Percentiles rank a stretch among this genome's conserved stretches.
phyloP scores from a whole-genome alignment of 2,329 filamentous ascomycete genomes.

The Verticillium klebahnii region DNA sequence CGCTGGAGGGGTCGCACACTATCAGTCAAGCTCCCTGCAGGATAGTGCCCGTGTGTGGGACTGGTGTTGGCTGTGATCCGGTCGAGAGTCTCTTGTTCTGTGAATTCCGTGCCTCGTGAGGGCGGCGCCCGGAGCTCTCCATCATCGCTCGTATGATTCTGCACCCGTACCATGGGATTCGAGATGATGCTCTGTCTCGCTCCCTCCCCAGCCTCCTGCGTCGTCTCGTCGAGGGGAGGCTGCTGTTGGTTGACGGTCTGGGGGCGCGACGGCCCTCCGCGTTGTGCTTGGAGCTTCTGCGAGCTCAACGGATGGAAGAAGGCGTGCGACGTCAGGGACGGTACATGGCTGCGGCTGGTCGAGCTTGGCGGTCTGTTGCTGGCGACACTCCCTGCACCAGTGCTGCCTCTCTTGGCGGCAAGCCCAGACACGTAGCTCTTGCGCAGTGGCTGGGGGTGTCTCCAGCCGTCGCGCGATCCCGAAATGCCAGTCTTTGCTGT shows the following conservation, averaged over 20 bases:
- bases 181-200: constrained; percentile 57
- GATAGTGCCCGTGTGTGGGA: constrained; percentile 56
- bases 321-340: constrained; percentile 79
- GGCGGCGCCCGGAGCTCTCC: constrained; percentile 55
- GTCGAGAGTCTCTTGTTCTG: constrained; percentile 67
- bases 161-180: constrained; percentile 33
- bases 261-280: constrained; percentile 55
- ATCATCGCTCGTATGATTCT: constrained; percentile 25
- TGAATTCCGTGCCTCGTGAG: constrained; percentile 77
- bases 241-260: constrained; percentile 33
- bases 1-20: constrained; percentile 72
- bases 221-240: constrained; percentile 28
- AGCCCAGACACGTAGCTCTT: constrained; percentile 38
- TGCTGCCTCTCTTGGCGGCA: constrained; percentile 39
- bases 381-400: constrained; percentile 30
- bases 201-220: constrained; percentile 32
- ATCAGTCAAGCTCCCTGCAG: constrained; percentile 63
- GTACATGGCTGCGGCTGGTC: constrained; percentile 80
- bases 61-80: constrained; percentile 70
- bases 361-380: constrained; percentile 48
- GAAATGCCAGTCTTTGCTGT: constrained; percentile 46
- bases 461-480: constrained; percentile 9
- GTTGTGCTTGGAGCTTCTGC: constrained; percentile 86
- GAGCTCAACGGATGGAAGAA: constrained; percentile 98
- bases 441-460: constrained; percentile 50